Evolutionary conservation across 2,329 filamentous ascomycete genomes (phyloP).

Genomic region (Tolypocladium nubicola): DNA sequence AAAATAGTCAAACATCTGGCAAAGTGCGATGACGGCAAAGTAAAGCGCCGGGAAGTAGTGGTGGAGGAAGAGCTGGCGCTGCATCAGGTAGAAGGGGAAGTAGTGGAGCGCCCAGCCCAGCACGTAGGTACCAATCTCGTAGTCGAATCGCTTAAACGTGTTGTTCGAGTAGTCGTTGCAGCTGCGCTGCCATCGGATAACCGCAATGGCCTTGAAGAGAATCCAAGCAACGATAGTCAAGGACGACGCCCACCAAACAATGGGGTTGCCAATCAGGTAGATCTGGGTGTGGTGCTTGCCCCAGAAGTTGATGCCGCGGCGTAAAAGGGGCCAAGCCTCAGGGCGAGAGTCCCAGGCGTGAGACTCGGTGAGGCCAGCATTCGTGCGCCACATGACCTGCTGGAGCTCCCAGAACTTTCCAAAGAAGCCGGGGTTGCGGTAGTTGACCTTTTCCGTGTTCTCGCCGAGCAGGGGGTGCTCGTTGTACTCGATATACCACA

Average conservation of each 20-base stretch:
- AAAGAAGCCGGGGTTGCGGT: conserved; percentile 87
- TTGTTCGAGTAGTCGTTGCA: conserved; percentile 74
- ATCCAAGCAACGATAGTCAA: conserved; percentile 66
- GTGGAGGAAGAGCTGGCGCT: conserved; percentile 94
- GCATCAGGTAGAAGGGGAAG: conserved; percentile 98
- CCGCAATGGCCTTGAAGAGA: conserved; percentile 75
- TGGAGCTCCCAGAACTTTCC: conserved; percentile 97
- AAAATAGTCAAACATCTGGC: conserved; percentile 79
- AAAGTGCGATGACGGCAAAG: conserved; percentile 83
- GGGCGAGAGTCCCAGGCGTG: conserved; percentile 98
- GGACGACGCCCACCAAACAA: conserved; percentile 90
- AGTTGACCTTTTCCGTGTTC: conserved; percentile 88
- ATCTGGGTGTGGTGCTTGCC: conserved; percentile 88
- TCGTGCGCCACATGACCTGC: conserved; percentile 98
- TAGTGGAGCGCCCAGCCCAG: conserved; percentile 97
- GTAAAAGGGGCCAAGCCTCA: conserved; percentile 81
- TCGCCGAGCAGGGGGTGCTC: conserved; percentile 66
- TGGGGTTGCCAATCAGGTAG: conserved; percentile 88
- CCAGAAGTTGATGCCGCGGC: conserved; percentile 99
- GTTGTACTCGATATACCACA: conserved; percentile 95
- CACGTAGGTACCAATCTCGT: conserved; percentile 83
- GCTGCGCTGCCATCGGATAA: conserved; percentile 90
- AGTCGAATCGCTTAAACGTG: conserved; percentile 94
- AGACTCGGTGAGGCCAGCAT: conserved; percentile 89
- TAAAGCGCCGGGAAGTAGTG: conserved; percentile 97